Evolutionary conservation across 83 land plant genomes (phyloP), one percentile per base, ranked within the genome.

Genomic region (Larix sibirica): DNA sequence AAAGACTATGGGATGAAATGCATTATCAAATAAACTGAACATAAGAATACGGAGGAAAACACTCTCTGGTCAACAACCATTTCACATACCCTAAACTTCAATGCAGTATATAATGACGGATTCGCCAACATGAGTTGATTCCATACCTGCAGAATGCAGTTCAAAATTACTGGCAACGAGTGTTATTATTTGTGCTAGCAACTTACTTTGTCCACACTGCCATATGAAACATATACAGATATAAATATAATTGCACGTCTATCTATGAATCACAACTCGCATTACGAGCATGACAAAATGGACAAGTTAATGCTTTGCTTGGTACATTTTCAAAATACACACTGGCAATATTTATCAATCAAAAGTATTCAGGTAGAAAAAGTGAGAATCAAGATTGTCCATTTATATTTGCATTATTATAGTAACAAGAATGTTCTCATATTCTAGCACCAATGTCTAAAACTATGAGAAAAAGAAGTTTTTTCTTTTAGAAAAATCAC

Each of bases 31-130:
- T 10, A 0, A 40, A 71, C 47, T 42, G 6, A 42, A 71, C 54
- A 71, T 14, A 7, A 20, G 21, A 71, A 40, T 71, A 40, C 36
- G 4, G 6, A 71, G 47, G 24, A 71, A 71, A 40, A n/a, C 40
- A 71, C n/a, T 42, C n/a, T 42, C 76, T 38, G n/a, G 23, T 71
- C 10, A n/a, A 54, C 50, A 71, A 47, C 76, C 36, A 71, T 40
- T 16, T 60, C 24, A 69, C 90, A 67, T 89, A 92, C 94, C 81
- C 94, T 86, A 59, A 92, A 92, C 80, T 92, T 92, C 23, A 44
- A 44, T 17, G 91, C 94, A 83, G 88, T 92, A 67, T 66, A 92
- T 31, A 92, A 76, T 14, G 89, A 86, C 16, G 84, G 58, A 58
- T 89, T 92, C 47, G 80, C 54, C 62, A 84, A 78, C 62, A 80